phyloP scores from a whole-genome alignment of 768 basidiomycete species.

The Suillus variegatus region DNA sequence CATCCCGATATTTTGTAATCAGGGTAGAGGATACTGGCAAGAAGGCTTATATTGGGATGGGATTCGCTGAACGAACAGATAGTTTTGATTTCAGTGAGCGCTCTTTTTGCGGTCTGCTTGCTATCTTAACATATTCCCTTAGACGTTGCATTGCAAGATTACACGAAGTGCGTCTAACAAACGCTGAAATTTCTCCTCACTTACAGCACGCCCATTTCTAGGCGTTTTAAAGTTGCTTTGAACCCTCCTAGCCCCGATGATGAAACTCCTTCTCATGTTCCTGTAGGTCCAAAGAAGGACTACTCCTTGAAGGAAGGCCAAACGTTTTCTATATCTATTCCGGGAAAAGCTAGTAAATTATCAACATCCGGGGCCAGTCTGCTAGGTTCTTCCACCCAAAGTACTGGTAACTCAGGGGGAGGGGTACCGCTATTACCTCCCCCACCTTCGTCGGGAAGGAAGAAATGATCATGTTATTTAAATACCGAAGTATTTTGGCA shows the following conservation, averaged over 20 bases:
- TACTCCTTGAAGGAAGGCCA: conserved; percentile 94
- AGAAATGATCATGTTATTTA: conserved; percentile 33
- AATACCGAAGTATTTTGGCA: not conserved
- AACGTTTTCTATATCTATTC: conserved; percentile 90
- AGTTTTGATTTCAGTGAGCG: conserved; percentile 90
- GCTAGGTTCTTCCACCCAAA: conserved; percentile 35
- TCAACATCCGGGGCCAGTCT: conserved; percentile 36
- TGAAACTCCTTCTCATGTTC: conserved; percentile 59
- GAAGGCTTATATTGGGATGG: conserved; percentile 93
- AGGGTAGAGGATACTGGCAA: conserved; percentile 86
- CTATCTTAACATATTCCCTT: conserved; percentile 13
- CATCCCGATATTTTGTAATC: conserved; percentile 92
- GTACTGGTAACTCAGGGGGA: conserved; percentile 34
- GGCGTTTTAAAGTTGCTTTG: conserved; percentile 64
- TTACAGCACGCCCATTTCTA: conserved; percentile 25
- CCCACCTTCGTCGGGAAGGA: conserved; percentile 69
- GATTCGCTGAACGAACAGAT: conserved; percentile 85
- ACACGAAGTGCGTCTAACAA: conserved; percentile 61
- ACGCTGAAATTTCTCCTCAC: not conserved
- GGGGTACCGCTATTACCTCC: conserved; percentile 77
- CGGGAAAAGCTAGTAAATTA: conserved; percentile 61
- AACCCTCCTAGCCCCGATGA: conserved; percentile 49
- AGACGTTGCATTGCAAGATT: conserved; percentile 88
- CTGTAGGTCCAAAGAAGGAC: conserved; percentile 85
- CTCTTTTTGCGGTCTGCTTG: not conserved